phyloP scores from a whole-genome alignment of 2,329 filamentous ascomycete genomes.

The Dothistroma septosporum region DNA sequence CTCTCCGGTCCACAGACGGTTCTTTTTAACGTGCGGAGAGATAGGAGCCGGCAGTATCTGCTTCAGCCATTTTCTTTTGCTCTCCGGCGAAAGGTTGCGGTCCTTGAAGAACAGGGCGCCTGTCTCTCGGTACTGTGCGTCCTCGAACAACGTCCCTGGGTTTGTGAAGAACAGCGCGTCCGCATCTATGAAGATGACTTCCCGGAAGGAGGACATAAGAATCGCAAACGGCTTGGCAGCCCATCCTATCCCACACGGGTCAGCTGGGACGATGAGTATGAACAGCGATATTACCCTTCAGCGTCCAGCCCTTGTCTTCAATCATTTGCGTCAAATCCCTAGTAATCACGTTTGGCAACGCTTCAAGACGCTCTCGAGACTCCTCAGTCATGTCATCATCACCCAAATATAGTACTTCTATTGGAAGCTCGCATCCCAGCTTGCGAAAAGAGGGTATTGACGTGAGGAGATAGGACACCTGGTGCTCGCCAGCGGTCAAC shows the following conservation, averaged over 20 bases:
- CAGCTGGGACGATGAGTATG: not conserved
- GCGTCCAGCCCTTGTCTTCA: constrained; percentile 42
- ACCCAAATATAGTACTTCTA: constrained; percentile 43
- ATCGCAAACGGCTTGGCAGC: constrained; percentile 48
- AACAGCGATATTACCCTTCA: constrained; percentile 24
- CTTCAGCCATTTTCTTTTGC: constrained; percentile 39
- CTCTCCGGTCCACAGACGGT: constrained; percentile 37
- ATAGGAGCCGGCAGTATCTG: constrained; percentile 44
- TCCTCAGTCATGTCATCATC: constrained; percentile 44
- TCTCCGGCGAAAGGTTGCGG: constrained; percentile 41
- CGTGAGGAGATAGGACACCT: constrained; percentile 43
- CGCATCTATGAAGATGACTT: constrained; percentile 47
- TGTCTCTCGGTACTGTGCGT: constrained; percentile 40
- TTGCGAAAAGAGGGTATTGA: constrained; percentile 39
- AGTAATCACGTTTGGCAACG: constrained; percentile 42
- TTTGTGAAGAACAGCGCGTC: constrained; percentile 43
- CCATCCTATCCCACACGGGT: constrained; percentile 35
- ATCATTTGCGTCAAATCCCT: constrained; percentile 46
- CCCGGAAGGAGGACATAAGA: constrained; percentile 45
- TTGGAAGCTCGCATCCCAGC: constrained; percentile 39
- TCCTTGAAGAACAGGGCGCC: constrained; percentile 49
- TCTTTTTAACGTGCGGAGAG: constrained; percentile 39
- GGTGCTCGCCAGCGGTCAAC: constrained; percentile 43
- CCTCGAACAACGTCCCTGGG: constrained; percentile 42
- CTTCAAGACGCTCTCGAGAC: constrained; percentile 41